Base-by-base conservation (phyloP, 805 yeast species). In the Spencermartinsiella europaea region DNA sequence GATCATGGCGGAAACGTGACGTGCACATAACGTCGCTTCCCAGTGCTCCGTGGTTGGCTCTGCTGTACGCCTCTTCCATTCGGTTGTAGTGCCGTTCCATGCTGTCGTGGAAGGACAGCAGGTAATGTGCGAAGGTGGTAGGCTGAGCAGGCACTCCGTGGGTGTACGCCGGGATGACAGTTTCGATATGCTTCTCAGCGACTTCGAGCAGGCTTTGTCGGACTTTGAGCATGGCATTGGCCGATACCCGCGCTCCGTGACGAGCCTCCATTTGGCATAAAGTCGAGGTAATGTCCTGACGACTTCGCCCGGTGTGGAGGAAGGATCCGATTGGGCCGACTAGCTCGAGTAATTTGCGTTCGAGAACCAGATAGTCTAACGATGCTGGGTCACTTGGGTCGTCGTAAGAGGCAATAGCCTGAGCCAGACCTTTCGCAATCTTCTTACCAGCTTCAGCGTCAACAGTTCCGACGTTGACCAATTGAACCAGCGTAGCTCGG, bases 91-190 rank as follows among this genome's bases (percentile, higher is more conserved):
- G 45, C 20, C 48, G 17, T 17, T 25, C 48, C 17, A 45, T 41
- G 22, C 45, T 34, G 20, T 45, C 48, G 34, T 34, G 16, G 31
- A 45, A 45, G 3, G 48, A 45, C 41, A 45, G n/a, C 36, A 45
- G 35, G 27, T 45, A 45, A 20, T 45, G 48, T 5, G 48, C 48
- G n/a, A 45, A 41, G 5, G 48, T 45, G 5, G 48, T 45, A 2
- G 48, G 48, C 38, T 45, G 48, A 8, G 48, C 48, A 2, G 48
- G 48, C 25, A 45, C 48, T 21, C 48, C 48, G 25, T 45, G 48
- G 15, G 48, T 45, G 28, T 45, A 45, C 14, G 45, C 45, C 22
- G 48, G 48, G 17, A 45, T 45, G 25, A 45, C 48, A 8, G 48
- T 45, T 16, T 45, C 45, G 15, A 45, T 12, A 17, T 45, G 48